Evolutionary conservation across 73 alveolate genomes (phyloP), one percentile per base, ranked within the genome.

Genomic region (Paramecium octaurelia): DNA sequence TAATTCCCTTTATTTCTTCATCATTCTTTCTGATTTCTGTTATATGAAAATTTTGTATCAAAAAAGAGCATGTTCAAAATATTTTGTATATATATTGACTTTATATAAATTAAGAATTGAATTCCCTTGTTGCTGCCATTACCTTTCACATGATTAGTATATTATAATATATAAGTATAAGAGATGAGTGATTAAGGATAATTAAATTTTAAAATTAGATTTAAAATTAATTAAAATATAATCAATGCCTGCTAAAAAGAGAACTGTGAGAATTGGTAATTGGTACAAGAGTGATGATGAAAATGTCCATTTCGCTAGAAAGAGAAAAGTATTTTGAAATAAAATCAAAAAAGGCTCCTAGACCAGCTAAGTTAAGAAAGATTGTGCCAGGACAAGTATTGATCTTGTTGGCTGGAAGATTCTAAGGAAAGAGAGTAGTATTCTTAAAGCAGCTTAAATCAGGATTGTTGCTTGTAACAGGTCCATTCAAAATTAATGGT

Each of bases 401-500:
- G 86, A 93, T 97, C 91, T 93, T 97, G 89, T 94, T 97, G 60
- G 95, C 99, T 50, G 99, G 99, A 68, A 95, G 97, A 95, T 97
- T 96, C 96, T 92, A 97, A 95, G 99, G 99, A 84, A 97, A 95
- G 96, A 94, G 99, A 92, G 99, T 96, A 68, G 99, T 97, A 35
- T 97, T 92, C 98, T 94, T 97, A 87, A 97, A 97, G 96, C 97
- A 95, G 86, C 96, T 97, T 76, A 92, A 97, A 86, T 92, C 97
- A 34, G 99, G 99, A 46, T 93, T 95, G 85, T 88, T 97, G 88
- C 97, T 97, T 75, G 99, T 97, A 64, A 97, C 99, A 46, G 99
- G 99, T 24, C 99, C 99, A 35, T 95, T 95, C 98, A 97, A 96
- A 93, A 92, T 95, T 59, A 97, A 97, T 95, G 99, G 99, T 48